Evolutionary conservation across 805 yeast species (phyloP), one percentile per base, ranked within the genome.

Genomic region (Candida cerambycidarum): DNA sequence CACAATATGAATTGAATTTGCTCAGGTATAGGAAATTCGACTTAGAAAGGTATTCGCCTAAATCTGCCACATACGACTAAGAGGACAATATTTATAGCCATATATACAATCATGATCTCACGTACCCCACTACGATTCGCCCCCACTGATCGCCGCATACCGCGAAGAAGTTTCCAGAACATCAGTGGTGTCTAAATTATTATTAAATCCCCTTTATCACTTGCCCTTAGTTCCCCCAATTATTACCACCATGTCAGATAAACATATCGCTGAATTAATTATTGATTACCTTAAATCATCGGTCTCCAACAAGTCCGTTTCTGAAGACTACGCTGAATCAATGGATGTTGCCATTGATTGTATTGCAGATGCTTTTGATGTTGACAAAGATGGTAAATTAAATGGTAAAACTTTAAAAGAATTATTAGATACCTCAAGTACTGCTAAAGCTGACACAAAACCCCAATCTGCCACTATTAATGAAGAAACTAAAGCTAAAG

Each of bases 321-420:
- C 83, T 28, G 85, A 82, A 48, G 98, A 92, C 50, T 87, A 82
- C 59, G 75, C 76, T 43, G 98, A 93, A 54, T 88, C 97, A 8
- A 73, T 92, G 53, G 97, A 89, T 52, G 95, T 92, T 39, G 98
- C 98, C 47, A 77, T 89, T 52, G 96, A 89, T 58, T 89, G 97
- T 70, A 79, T 93, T 44, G 79, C 86, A 17, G 98, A 90, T 55
- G 89, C 95, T 9, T 92, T 84, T 61, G 82, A 73, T 38, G 81
- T 90, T 18, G 72, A 76, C 50, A 73, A 75, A 52, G 82, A 76
- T 18, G 57, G 59, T 24, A 73, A 65, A 48, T 79, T 75, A 56
- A 68, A 61, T 28, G 83, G 78, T 37, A 75, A 71, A 55, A 57
- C 65, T 9, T 73, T 82, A 51, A 50, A 54, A 21, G 75, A 79